These are phyloP conservation scores for Emergomyces pasteurianus DNA, from an alignment of 2,329 filamentous ascomycete genomes.

Conservation along the genomic window DNA sequence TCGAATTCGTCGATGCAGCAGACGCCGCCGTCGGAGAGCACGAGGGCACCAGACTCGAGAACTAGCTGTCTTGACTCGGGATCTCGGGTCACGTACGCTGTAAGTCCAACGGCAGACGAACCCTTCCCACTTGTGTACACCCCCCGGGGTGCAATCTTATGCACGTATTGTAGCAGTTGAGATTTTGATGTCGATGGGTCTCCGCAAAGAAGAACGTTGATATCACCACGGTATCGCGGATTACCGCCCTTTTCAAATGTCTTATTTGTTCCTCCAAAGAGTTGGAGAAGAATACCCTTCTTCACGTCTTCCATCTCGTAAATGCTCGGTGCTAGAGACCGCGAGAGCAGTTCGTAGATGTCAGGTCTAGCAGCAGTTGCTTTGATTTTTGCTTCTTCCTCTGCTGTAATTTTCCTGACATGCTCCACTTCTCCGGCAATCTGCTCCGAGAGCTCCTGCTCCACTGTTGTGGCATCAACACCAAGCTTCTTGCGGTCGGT, in stretches of 20 bases:
- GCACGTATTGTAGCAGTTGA: conserved; percentile 84
- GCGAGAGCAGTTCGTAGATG: conserved; percentile 82
- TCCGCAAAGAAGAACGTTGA: conserved; percentile 92
- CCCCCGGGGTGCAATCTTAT: conserved; percentile 90
- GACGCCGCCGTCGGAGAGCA: conserved; percentile 61
- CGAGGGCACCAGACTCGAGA: conserved; percentile 61
- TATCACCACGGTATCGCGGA: conserved; percentile 91
- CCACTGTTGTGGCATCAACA: conserved; percentile 77
- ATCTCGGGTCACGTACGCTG: conserved; percentile 64
- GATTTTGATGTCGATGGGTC: conserved; percentile 96
- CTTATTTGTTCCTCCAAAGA: conserved; percentile 97
- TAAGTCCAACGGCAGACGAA: conserved; percentile 63
- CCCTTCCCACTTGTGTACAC: conserved; percentile 68
- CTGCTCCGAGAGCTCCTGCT: conserved; percentile 65
- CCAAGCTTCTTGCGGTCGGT: conserved; percentile 92
- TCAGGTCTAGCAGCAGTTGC: conserved; percentile 68
- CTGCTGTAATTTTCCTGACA: conserved; percentile 66
- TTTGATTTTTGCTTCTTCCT: conserved; percentile 83
- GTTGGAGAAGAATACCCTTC: conserved; percentile 90
- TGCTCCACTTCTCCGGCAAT: conserved; percentile 65
- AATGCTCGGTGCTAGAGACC: conserved; percentile 85
- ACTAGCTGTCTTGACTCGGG: conserved; percentile 62
- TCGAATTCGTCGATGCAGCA: conserved; percentile 73
- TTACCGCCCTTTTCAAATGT: conserved; percentile 93
- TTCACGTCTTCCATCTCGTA: conserved; percentile 99